A percentile compares a stretch with the other conserved stretches of the same genome.
Evolutionary conservation across 352 stramenopile species (phyloP).

Genomic region (Plasmopara halstedii): DNA sequence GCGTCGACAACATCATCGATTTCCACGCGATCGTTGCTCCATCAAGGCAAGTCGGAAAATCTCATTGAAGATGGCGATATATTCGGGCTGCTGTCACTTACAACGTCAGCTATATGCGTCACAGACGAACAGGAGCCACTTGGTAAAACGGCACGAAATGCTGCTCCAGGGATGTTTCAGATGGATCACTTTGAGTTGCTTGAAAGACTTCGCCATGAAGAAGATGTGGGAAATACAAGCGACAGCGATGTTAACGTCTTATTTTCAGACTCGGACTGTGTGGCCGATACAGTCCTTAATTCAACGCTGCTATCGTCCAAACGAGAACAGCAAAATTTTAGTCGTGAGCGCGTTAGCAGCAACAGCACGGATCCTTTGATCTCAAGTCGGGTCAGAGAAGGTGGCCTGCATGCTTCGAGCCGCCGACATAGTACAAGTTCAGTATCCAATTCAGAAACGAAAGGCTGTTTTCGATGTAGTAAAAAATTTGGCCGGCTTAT

Average conservation of each 20-base stretch:
- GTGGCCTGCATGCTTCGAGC: slow-evolving; percentile 1
- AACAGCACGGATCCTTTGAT: slow-evolving; percentile 14
- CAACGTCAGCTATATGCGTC: slow-evolving; percentile 37
- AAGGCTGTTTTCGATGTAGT: slow-evolving; percentile 32
- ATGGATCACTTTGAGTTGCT: slow-evolving; percentile 43
- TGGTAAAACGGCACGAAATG: slow-evolving; percentile 1
- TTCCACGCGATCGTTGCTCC: slow-evolving; percentile 25
- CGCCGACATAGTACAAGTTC: slow-evolving; percentile 14
- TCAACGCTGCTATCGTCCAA: slow-evolving; percentile 3
- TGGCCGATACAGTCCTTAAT: slow-evolving; percentile 15
- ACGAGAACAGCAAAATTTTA: not conserved
- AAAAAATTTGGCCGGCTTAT: slow-evolving; percentile 40
- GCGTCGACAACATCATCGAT: slow-evolving; percentile 15
- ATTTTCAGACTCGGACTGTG: slow-evolving; percentile 12
- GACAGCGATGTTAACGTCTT: slow-evolving; percentile 11
- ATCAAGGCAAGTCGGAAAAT: slow-evolving; percentile 29
- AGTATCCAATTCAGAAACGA: slow-evolving; percentile 1
- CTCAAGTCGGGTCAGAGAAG: slow-evolving; percentile 9
- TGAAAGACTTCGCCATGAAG: slow-evolving; percentile 11
- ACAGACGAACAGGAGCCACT: not conserved
- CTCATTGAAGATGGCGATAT: slow-evolving; percentile 34
- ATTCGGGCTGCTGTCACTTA: slow-evolving; percentile 39
- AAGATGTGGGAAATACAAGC: slow-evolving; percentile 19
- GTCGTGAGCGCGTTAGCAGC: slow-evolving; percentile 10
- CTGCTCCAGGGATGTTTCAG: slow-evolving; percentile 32